Base-by-base conservation (phyloP, 129 eudicot species). In the Smallanthus sonchifolius region DNA sequence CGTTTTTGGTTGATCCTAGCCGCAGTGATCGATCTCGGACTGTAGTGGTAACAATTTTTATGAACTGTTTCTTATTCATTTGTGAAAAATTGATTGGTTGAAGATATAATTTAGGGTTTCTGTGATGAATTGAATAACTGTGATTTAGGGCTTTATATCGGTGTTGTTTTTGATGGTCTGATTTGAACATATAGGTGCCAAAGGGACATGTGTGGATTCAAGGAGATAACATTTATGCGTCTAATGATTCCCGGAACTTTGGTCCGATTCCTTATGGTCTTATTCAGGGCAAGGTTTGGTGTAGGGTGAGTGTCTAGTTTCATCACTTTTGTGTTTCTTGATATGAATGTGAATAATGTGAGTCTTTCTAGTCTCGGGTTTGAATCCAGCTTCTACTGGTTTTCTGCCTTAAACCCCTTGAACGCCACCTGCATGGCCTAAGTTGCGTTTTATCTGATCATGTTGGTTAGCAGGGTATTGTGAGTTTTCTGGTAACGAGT, bases 171-270 rank as follows among this genome's bases (percentile, higher is more conserved):
- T 44, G 55, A 19, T 44, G 38, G 20, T 67, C 20, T 82, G 70
- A 62, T 72, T 67, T 77, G 68, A 65, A 64, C 77, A 17, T 77
- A 40, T 81, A 92, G 97, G 98, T 92, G 72, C 98, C 98, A 35
- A 89, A 89, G 88, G 98, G 96, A 48, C 95, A 92, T 86, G 92
- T 92, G 28, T 92, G 96, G 98, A 84, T 93, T 67, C 98, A 89
- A 69, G 96, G 96, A 54, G 97, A 93, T 82, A 93, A 93, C 82
- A 79, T 87, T n/a, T 90, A 90, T 70, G 87, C 91, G 0, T 93
- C 98, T 7, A 79, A 79, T 10, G 98, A 93, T 83, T 93, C 98
- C 16, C 82, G 98, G 11, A 83, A 86, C 48, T 80, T 77, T 75
- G 98, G 98, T 40, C 97, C 98, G 7, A 60, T 93, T 79, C 96